phyloP scores from a whole-genome alignment of 192 early-diverging fungal species.

The Entrophospora sp. region DNA sequence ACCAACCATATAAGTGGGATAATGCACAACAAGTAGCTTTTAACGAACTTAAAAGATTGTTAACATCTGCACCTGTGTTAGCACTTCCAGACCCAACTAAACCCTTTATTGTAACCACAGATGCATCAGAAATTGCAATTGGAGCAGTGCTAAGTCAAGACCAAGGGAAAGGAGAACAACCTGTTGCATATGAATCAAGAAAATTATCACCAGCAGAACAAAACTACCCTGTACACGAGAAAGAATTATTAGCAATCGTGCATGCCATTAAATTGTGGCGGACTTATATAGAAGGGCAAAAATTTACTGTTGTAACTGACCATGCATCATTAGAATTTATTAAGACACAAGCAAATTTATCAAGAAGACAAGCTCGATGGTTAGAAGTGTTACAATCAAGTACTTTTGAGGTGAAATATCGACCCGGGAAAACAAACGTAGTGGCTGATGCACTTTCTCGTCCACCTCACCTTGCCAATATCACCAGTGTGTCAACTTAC shows the following conservation, averaged over 20 bases:
- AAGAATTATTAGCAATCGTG: constrained; percentile 11
- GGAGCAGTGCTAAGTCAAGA: constrained; percentile 20
- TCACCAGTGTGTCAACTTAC: too few relatives aligned
- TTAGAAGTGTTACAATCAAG: constrained; percentile 8
- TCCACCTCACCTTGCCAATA: background rate
- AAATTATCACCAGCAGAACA: constrained; percentile 20
- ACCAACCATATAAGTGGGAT: constrained; percentile 18
- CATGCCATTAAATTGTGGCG: constrained; percentile 7
- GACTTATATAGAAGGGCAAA: constrained; percentile 4
- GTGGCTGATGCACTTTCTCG: background rate
- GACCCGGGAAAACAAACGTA: background rate
- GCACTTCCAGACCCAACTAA: background rate
- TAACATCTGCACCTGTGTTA: constrained; percentile 8
- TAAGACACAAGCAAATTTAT: constrained; percentile 12
- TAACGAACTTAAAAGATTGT: constrained; percentile 9
- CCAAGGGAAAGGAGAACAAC: constrained; percentile 4
- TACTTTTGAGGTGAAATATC: background rate
- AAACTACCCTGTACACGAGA: constrained; percentile 24
- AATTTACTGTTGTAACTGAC: constrained; percentile 12
- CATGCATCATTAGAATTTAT: too few relatives aligned
- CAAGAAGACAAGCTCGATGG: constrained; percentile 3
- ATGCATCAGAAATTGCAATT: constrained; percentile 20
- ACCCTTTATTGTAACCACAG: constrained; percentile 11
- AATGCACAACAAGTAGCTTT: constrained; percentile 5
- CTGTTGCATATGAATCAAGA: constrained; percentile 24